Base-by-base conservation (phyloP, 768 basidiomycete species). In the Suillus alpinus region DNA sequence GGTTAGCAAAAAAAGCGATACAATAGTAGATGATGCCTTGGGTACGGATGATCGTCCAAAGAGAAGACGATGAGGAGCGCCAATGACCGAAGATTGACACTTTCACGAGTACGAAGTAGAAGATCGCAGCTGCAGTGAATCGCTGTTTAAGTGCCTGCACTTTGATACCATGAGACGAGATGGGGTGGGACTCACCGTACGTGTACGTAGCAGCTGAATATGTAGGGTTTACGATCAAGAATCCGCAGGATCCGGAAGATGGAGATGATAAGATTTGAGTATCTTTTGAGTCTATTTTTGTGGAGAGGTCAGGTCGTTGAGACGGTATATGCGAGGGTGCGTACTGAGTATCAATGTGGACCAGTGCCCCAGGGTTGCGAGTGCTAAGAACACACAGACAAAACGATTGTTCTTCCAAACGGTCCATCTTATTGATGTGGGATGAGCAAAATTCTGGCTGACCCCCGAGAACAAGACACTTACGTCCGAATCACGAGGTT, bases 401-500 rank as follows among this genome's bases (percentile, higher is more conserved):
- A 41, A 37, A 41, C 44, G 57, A 32, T 65, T 62, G 9, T 50
- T 57, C 40, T 52, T 72, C 71, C 72, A 72, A 47, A 72, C 64
- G 34, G 68, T 52, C 70, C 72, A 72, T 60, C 72, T 73, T 44
- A 10, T 13, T 8, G 10, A 1, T 13, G 8, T 44, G 31, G 7
- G 23, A 10, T 6, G 31, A 41, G 6, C 23, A 0, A 8, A 3
- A 37, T 3, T 18, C 3, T 32, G 32, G 7, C 6, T 32, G 56
- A n/a, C 39, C 43, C n/a, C 8, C 9, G 39, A 53, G 23, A 59
- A 34, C 23, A 49, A 9, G 8, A 23, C 36, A 57, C 71, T 59
- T 57, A 73, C 73, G 67, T 66, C 56, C 73, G 69, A 57, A 74
- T 62, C 65, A 74, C 66, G 49, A 72, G 20, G 52, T 74, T 74